A percentile compares a stretch with the other conserved stretches of the same genome.
Conservation (phyloP, 2,329 filamentous ascomycete genomes). For the Phoma sp. region DNA sequence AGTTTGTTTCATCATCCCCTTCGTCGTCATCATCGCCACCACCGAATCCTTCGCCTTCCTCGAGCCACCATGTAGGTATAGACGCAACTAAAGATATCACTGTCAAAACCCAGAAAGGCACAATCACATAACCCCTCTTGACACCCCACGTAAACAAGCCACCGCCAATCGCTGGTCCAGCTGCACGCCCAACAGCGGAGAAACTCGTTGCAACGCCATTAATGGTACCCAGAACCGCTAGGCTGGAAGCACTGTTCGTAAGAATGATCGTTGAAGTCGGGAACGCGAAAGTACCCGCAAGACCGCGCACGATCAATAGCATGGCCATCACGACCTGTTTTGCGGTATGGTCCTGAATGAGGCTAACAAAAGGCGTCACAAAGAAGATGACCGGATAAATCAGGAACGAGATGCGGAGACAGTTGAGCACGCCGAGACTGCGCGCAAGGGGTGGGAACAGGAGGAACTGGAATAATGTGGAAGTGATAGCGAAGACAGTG, state of each 20-base stretch:
- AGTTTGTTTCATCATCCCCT: constrained; percentile 28
- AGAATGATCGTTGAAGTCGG: constrained; percentile 89
- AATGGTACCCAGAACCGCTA: constrained; percentile 81
- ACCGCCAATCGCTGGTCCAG: constrained; percentile 78
- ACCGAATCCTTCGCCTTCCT: constrained; percentile 73
- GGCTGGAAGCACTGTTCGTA: constrained; percentile 80
- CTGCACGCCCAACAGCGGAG: constrained; percentile 77
- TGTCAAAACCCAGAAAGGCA: constrained; percentile 82
- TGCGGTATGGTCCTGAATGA: constrained; percentile 57
- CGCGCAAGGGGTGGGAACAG: constrained; percentile 79
- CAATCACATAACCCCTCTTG: constrained; percentile 74
- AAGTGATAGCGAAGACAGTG: constrained; percentile 78
- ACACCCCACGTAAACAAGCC: constrained; percentile 77
- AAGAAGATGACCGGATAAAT: constrained; percentile 78
- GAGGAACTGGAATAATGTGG: constrained; percentile 84
- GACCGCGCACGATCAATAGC: constrained; percentile 76
- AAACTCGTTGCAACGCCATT: constrained; percentile 90
- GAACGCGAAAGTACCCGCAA: constrained; percentile 82
- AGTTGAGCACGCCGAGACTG: constrained; percentile 74
- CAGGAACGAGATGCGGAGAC: constrained; percentile 70
- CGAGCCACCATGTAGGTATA: constrained; percentile 74
- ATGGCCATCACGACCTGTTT: constrained; percentile 68
- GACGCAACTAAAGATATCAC: constrained; percentile 68
- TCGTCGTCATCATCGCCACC: constrained; percentile 35
- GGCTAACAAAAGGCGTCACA: constrained; percentile 78